phyloP scores from a whole-genome alignment of 1,284 basidiomycete genomes.

The Ceratobasidium sp. region DNA sequence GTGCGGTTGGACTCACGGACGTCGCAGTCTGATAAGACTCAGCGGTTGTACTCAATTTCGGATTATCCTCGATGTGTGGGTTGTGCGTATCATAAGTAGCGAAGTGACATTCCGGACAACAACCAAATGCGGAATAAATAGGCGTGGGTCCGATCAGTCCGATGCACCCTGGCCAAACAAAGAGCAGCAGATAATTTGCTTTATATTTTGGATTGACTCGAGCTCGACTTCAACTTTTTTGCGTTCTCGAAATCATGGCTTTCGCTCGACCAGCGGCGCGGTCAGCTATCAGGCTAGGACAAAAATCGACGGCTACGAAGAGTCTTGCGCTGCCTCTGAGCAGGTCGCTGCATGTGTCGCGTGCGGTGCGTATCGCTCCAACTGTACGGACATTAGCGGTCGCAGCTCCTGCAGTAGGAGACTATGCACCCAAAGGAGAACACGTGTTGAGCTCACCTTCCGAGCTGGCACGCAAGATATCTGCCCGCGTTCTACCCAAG shows the following conservation, averaged over 20 bases:
- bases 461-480: slow-evolving; percentile 90
- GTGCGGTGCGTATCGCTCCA: slow-evolving; percentile 34
- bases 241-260: slow-evolving; percentile 18
- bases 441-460: slow-evolving; percentile 92
- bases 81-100: no score
- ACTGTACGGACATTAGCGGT: slow-evolving; percentile 65
- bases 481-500: slow-evolving; percentile 90
- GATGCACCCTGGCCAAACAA: slow-evolving; percentile 39
- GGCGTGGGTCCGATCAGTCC: slow-evolving; percentile 40
- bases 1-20: not conserved
- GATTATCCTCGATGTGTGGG: no score
- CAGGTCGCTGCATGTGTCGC: slow-evolving; percentile 36
- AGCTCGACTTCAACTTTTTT: slow-evolving; percentile 42
- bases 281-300: slow-evolving; percentile 15
- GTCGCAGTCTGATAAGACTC: not conserved
- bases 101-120: no score
- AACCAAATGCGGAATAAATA: not conserved
- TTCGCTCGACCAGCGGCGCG: slow-evolving; percentile 43
- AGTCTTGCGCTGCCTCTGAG: slow-evolving; percentile 29
- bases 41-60: not conserved
- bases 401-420: slow-evolving; percentile 83
- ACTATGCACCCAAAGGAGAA: slow-evolving; percentile 71
- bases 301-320: not conserved
- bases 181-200: slow-evolving; percentile 38
- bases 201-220: slow-evolving; percentile 42